phyloP scores from a whole-genome alignment of 78 protist species.

The Tieghemostelium lacteum region DNA sequence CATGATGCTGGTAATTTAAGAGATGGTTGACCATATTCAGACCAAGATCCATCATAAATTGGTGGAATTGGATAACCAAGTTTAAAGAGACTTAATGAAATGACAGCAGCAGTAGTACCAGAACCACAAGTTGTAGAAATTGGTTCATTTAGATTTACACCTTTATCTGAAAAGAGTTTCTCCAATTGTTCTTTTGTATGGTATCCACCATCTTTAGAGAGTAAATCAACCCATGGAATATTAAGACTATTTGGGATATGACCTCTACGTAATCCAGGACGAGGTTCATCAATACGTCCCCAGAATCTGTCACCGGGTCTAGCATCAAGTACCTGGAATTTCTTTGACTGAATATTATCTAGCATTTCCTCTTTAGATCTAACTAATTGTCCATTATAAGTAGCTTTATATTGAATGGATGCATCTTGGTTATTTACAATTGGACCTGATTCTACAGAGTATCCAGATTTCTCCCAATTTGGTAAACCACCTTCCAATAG shows the following conservation, averaged over 20 bases:
- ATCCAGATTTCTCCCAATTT: conserved; percentile 46
- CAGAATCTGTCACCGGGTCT: conserved; percentile 74
- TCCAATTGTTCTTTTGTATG: conserved; percentile 13
- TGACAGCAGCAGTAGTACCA: conserved; percentile 72
- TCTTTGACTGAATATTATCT: background rate
- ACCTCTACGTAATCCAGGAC: conserved; percentile 76
- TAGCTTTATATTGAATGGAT: conserved; percentile 21
- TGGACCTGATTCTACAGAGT: conserved; percentile 5
- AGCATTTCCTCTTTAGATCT: conserved; percentile 8
- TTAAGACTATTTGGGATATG: conserved; percentile 69
- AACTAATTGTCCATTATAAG: conserved; percentile 7
- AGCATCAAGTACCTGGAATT: conserved; percentile 69
- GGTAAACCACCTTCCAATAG: conserved; percentile 56
- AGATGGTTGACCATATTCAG: conserved; percentile 66
- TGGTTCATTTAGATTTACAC: conserved; percentile 13
- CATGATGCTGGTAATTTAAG: conserved; percentile 33
- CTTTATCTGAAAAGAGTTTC: conserved; percentile 33
- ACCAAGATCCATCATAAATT: conserved; percentile 81
- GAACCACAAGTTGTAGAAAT: conserved; percentile 78
- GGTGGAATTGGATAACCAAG: conserved; percentile 71
- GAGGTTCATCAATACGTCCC: conserved; percentile 79
- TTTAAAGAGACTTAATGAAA: conserved; percentile 38
- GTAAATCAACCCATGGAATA: conserved; percentile 50
- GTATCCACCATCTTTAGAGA: conserved; percentile 32
- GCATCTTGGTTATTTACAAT: background rate